Percentiles rank a stretch among this genome's conserved stretches.
Evolutionary conservation across 2,329 filamentous ascomycete genomes (phyloP).

Genomic region (Fusarium nodosum): DNA sequence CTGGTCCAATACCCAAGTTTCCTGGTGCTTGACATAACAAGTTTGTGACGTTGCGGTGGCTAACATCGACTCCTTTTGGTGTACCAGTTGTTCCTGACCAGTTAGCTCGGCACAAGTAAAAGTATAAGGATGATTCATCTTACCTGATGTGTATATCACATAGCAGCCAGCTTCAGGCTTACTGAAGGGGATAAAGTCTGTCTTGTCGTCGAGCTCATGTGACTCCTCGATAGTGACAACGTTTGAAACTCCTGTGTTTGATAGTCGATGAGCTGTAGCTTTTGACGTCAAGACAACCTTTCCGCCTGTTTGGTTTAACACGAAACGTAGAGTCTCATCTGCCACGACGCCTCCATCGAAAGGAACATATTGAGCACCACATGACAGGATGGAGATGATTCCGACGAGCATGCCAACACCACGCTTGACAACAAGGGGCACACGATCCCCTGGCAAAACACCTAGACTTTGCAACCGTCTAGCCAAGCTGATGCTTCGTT

Average conservation of each 20-base stretch:
- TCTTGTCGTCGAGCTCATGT: neutral
- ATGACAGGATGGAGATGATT: constrained; percentile 67
- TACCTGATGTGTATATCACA: constrained; percentile 69
- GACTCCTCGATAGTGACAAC: constrained; percentile 52
- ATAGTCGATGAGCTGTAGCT: constrained; percentile 51
- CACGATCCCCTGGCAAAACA: constrained; percentile 61
- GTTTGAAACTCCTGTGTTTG: constrained; percentile 37
- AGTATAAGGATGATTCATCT: neutral
- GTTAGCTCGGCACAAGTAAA: neutral
- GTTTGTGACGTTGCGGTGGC: constrained; percentile 69
- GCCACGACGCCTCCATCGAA: constrained; percentile 68
- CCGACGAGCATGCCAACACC: constrained; percentile 69
- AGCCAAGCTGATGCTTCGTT: constrained; percentile 54
- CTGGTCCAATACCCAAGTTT: constrained; percentile 63
- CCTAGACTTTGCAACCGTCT: constrained; percentile 56
- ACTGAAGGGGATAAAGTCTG: constrained; percentile 1
- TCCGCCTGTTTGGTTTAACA: constrained; percentile 62
- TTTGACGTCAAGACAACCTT: constrained; percentile 61
- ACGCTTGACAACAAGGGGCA: constrained; percentile 68
- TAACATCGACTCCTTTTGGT: constrained; percentile 71
- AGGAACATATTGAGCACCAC: constrained; percentile 71
- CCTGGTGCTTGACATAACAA: constrained; percentile 64
- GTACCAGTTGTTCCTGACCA: constrained; percentile 64
- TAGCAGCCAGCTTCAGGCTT: constrained; percentile 57
- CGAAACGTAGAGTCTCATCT: constrained; percentile 62